Evolutionary conservation across 1,284 basidiomycete species (phyloP).

Genomic region (Ceratobasidium sp.): DNA sequence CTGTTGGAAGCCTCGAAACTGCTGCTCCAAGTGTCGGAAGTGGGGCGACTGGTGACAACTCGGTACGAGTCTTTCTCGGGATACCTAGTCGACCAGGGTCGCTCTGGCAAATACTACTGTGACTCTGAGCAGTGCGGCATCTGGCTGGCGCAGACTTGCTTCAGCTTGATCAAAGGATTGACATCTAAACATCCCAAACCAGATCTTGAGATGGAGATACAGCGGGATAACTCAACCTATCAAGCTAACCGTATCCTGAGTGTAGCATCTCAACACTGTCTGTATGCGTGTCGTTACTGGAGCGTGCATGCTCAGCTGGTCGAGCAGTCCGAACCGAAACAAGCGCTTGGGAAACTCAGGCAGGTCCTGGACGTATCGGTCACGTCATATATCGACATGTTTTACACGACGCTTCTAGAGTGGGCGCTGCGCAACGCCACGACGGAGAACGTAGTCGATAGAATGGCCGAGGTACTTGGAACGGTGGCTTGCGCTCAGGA

Average conservation of each 20-base stretch:
- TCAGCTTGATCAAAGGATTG: not conserved
- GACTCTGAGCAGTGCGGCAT: not conserved
- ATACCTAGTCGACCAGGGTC: not conserved
- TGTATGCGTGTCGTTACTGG: constrained; percentile 27
- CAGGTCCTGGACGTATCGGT: too few relatives aligned
- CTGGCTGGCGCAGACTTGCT: not conserved
- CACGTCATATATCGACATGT: too few relatives aligned
- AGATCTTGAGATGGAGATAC: not conserved
- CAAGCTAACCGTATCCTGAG: too few relatives aligned
- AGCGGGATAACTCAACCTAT: not conserved
- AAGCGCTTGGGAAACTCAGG: too few relatives aligned
- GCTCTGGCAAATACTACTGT: not conserved
- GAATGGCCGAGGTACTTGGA: too few relatives aligned
- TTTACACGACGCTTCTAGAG: too few relatives aligned
- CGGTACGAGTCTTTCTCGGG: constrained; percentile 2
- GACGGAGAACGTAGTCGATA: too few relatives aligned
- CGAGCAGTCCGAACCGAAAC: too few relatives aligned
- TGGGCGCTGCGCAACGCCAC: too few relatives aligned
- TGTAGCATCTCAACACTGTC: not conserved
- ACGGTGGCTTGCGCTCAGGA: too few relatives aligned
- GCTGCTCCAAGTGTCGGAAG: not conserved
- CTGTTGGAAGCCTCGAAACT: not conserved
- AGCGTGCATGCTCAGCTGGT: not conserved
- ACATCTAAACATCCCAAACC: not conserved
- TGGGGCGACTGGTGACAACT: not conserved